Conservation (phyloP, 164 flowering plant species). For the Chimonanthus salicifolius region DNA sequence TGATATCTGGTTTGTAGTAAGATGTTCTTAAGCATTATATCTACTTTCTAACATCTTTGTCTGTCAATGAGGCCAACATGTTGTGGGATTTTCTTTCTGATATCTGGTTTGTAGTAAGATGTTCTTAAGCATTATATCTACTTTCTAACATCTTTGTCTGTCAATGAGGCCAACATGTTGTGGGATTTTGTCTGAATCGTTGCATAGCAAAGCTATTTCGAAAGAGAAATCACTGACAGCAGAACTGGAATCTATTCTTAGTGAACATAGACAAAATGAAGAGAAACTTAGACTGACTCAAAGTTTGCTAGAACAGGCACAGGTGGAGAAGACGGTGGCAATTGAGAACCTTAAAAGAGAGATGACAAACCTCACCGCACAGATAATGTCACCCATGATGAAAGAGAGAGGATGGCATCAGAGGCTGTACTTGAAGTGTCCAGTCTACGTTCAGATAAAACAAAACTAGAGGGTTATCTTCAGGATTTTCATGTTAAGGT, state of each 20-base stretch:
- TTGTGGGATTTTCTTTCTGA: no score
- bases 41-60: no score
- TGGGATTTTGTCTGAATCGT: background rate
- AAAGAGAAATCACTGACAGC: conserved; percentile 45
- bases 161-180: no score
- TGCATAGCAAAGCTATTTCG: conserved; percentile 36
- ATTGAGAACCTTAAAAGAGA: conserved; percentile 56
- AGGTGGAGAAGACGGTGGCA: conserved; percentile 42
- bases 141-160: no score
- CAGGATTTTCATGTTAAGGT: conserved; percentile 36
- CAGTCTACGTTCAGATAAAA: conserved; percentile 42
- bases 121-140: no score
- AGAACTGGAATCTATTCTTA: conserved; percentile 45
- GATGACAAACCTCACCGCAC: conserved; percentile 39
- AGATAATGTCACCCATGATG: conserved; percentile 40
- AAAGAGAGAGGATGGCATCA: conserved; percentile 42
- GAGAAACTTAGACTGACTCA: conserved; percentile 39
- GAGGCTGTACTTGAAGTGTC: conserved; percentile 47
- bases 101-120: no score
- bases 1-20: no score
- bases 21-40: no score
- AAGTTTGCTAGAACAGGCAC: conserved; percentile 36
- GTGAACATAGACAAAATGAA: conserved; percentile 36
- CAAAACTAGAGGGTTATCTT: conserved; percentile 37
- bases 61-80: no score